These are phyloP conservation scores for Schrenkiella parvula DNA, from an alignment of 345 rosid species.

Conservation along the genomic window DNA sequence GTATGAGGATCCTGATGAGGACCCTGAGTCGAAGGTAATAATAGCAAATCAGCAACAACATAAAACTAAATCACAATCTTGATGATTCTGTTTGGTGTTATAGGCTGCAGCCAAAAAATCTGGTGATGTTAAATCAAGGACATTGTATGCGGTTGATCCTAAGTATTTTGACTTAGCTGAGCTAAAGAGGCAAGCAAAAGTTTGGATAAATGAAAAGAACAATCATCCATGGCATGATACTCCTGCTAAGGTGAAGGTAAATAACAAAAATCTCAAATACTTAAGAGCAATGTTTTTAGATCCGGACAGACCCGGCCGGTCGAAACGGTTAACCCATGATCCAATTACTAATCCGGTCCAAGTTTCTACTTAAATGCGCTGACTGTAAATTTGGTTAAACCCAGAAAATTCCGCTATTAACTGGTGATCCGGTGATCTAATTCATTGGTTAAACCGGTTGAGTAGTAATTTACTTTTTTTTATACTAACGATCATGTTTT, in stretches of 20 bases:
- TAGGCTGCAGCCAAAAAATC: background rate
- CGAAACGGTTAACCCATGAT: too few relatives aligned
- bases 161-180: background rate
- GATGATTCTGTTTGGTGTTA: background rate
- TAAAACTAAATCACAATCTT: too few relatives aligned
- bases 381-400: too few relatives aligned
- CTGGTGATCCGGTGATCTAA: too few relatives aligned
- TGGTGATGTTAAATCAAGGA: background rate
- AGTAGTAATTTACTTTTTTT: too few relatives aligned
- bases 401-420: too few relatives aligned
- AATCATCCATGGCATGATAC: conserved; percentile 56
- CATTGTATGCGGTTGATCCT: background rate
- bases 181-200: conserved; percentile 33
- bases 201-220: conserved; percentile 45
- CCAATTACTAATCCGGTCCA: too few relatives aligned
- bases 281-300: too few relatives aligned
- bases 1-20: background rate
- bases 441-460: too few relatives aligned
- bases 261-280: background rate
- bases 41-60: background rate
- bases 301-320: too few relatives aligned
- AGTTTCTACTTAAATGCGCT: too few relatives aligned
- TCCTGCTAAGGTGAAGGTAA: conserved; percentile 40
- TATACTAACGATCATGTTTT: too few relatives aligned
- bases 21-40: background rate